Conservation (phyloP, 2,329 filamentous ascomycete species). For the Hypoxylon sp. region DNA sequence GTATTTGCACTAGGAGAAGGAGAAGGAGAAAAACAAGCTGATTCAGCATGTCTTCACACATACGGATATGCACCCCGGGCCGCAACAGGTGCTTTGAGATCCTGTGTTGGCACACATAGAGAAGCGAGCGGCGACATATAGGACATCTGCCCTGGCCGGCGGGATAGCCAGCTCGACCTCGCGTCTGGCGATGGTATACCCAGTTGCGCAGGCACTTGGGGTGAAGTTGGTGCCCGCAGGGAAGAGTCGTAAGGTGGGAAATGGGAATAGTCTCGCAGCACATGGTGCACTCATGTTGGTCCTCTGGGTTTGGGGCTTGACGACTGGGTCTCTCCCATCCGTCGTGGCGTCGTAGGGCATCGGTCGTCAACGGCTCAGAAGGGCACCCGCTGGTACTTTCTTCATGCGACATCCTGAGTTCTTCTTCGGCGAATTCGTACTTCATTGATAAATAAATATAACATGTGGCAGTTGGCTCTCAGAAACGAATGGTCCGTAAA, state of each 20-base stretch:
- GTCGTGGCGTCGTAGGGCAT: neutral
- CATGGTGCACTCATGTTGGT: neutral
- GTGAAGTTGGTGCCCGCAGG: conserved; percentile 25
- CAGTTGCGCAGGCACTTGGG: conserved; percentile 15
- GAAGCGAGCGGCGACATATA: conserved; percentile 16
- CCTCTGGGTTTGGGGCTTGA: neutral
- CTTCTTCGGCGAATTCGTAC: too few species aligned
- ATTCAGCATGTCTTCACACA: too few species aligned
- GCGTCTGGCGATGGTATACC: neutral
- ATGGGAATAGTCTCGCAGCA: neutral
- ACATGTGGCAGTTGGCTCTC: too few species aligned
- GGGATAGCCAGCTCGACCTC: neutral
- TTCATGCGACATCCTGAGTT: too few species aligned
- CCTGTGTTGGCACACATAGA: conserved; percentile 18
- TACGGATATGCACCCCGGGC: conserved; percentile 27
- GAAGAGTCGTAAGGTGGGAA: conserved; percentile 11
- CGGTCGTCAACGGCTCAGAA: neutral
- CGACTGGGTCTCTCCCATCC: neutral
- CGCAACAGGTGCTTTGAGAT: conserved; percentile 23
- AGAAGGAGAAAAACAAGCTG: too few species aligned
- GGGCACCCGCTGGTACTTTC: neutral
- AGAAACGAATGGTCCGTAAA: too few species aligned
- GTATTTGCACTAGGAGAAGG: too few species aligned
- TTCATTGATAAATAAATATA: too few species aligned
- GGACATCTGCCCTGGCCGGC: conserved; percentile 14